phyloP scores from a whole-genome alignment of 257 asterid species.

The Solanum bukasovii region DNA sequence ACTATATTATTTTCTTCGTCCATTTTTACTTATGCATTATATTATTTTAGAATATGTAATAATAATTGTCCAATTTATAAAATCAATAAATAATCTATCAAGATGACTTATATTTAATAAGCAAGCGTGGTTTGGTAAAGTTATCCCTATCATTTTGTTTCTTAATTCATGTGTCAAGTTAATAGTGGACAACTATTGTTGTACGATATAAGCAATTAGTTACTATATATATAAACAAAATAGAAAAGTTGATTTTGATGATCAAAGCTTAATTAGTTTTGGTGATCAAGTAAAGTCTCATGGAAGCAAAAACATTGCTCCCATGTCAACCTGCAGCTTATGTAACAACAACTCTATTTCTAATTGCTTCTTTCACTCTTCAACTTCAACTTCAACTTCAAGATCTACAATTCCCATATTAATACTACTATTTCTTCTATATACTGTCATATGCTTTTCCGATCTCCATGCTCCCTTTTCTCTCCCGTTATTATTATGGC shows the following conservation, averaged over 20 bases:
- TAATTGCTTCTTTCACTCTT: neutral
- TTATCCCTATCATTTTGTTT: no score
- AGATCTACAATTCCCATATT: neutral
- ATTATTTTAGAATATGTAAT: no score
- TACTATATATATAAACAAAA: neutral
- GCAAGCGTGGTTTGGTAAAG: no score
- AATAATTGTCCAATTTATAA: no score
- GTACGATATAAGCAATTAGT: neutral
- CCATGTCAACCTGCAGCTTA: conserved; percentile 9
- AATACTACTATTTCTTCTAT: neutral
- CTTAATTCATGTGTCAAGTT: neutral
- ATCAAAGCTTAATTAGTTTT: neutral
- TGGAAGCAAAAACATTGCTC: conserved; percentile 10
- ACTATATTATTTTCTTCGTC: no score
- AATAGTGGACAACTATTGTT: no score
- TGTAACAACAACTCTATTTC: neutral
- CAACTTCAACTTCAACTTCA: neutral
- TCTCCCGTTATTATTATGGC: neutral
- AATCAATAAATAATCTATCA: no score
- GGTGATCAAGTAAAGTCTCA: neutral
- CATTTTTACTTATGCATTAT: neutral
- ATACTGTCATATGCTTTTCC: neutral
- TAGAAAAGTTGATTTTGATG: neutral
- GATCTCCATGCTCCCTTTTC: conserved; percentile 10
- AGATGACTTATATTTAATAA: no score